Conservation (phyloP, 2,329 filamentous ascomycete species). For the Lasiodiplodia hormozganensis region DNA sequence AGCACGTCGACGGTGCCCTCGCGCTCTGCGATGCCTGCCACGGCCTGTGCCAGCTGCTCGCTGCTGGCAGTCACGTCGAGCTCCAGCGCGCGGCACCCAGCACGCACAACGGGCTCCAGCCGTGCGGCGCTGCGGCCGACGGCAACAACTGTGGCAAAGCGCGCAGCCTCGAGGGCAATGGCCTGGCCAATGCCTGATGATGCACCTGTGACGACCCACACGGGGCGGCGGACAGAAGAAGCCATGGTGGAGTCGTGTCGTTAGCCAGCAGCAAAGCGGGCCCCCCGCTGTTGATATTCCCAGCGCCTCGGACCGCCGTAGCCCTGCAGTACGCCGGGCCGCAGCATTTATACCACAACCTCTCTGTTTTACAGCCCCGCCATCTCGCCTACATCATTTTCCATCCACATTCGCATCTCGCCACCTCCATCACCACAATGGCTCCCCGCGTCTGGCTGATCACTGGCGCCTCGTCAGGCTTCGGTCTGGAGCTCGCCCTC, state of each 20-base stretch:
- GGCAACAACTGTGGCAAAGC: slow-evolving; percentile 58
- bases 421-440: background rate
- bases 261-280: background rate
- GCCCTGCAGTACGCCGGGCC: background rate
- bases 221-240: slow-evolving; percentile 32
- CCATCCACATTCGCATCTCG: background rate
- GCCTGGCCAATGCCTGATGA: slow-evolving; percentile 56
- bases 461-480: slow-evolving; percentile 38
- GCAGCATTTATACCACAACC: background rate
- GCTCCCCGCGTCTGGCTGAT: slow-evolving; percentile 34
- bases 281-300: background rate
- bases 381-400: background rate
- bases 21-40: slow-evolving; percentile 47
- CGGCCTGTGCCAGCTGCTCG: slow-evolving; percentile 43
- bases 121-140: slow-evolving; percentile 51
- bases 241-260: background rate
- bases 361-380: background rate
- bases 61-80: slow-evolving; percentile 52
- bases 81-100: slow-evolving; percentile 45
- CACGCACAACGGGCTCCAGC: slow-evolving; percentile 43
- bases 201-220: slow-evolving; percentile 60
- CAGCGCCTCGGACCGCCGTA: background rate
- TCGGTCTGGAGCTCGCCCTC: slow-evolving; percentile 34
- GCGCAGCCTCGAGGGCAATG: slow-evolving; percentile 50
- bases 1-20: slow-evolving; percentile 52